Base-by-base conservation (phyloP, 495 filamentous ascomycete species). In the Wilcoxina mikolae region DNA sequence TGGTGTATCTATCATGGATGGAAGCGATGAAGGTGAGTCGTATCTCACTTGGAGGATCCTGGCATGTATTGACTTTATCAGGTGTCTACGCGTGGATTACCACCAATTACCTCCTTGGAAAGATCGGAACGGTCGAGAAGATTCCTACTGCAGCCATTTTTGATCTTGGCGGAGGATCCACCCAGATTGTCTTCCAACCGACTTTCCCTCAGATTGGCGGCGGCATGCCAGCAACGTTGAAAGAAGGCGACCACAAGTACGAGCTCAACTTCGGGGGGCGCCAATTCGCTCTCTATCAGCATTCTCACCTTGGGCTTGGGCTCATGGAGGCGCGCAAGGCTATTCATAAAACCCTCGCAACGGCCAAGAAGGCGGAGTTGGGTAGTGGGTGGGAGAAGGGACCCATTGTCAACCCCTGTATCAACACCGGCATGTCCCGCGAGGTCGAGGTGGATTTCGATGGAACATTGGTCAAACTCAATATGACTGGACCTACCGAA, bases 81-180 rank as follows among this genome's bases (percentile, higher is more conserved):
- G 82, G 93, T 68, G 91, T 98, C n/a, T 98, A 94, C 61, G 93
- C 91, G 51, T 98, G 91, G 91, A 94, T 98, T 68, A 98, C 91
- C 2, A 88, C 85, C 55, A 98, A 98, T 71, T 98, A 96, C 71
- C 81, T 98, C 38, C 80, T 96, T 18, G 90, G 89, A 51, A 98
- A 95, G 73, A 96, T 96, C 64, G 93, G 91, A 60, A 85, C 84
- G 22, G 84, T 87, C 4, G 88, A 94, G 60, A 78, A 93, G 61
- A 85, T 77, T 52, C 83, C 84, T 12, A 96, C 91, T 1, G 91
- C 90, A 39, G 91, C 91, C 26, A 76, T 96, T 54, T 94, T 98
- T 61, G 91, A 98, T 68, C 79, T 98, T 52, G 91, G 90, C 60
- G 91, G 91, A 63, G 91, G 90, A 42, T 94, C 87, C 15, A 98